Evolutionary conservation across 805 yeast genomes (phyloP), one percentile per base, ranked within the genome.

Genomic region (Candida sonorensis): DNA sequence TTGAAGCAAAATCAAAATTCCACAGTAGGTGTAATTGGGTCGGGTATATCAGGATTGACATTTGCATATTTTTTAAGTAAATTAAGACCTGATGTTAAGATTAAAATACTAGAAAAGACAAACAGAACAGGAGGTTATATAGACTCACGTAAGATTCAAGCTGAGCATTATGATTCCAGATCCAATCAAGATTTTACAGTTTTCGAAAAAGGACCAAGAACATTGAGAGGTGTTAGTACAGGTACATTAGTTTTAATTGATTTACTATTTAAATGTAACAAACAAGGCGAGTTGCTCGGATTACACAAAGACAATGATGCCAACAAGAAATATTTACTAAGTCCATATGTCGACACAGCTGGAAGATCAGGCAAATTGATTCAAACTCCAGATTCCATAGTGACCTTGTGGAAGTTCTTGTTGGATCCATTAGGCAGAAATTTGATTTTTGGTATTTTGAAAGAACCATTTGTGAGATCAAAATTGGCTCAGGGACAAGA

Each of bases 171-270:
- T 17, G 62, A 53, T 36, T 37, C 46, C 2, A 34, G 30, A 17
- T 40, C 37, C 4, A 45, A 38, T 13, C 46, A 43, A 9, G 44
- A 46, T 6, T 41, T 44, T 2, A 53, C 69, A 0, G 37, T 66
- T 3, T 54, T 85, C 19, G 97, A 92, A 47, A 81, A 79, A 40
- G 98, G 97, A 0, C 97, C 98, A 0, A 62, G 97, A 30, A 92
- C 97, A 0, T 61, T 92, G 27, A 62, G 96, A 38, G 95, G 95
- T 0, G 73, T 73, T 5, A 81, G 86, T 34, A 77, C 77, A 25
- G 97, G 97, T 0, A 75, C 87, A 0, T 59, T 81, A 19, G 47
- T 84, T 17, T 71, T 83, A 7, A 57, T 81, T 15, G 94, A 83
- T 50, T 64, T 76, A 2, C 49, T 84, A 35, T 40, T 48, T 29